Evolutionary conservation across 2,329 filamentous ascomycete species (phyloP), one percentile per base, ranked within the genome.

Genomic region (Colletotrichum spinosum): DNA sequence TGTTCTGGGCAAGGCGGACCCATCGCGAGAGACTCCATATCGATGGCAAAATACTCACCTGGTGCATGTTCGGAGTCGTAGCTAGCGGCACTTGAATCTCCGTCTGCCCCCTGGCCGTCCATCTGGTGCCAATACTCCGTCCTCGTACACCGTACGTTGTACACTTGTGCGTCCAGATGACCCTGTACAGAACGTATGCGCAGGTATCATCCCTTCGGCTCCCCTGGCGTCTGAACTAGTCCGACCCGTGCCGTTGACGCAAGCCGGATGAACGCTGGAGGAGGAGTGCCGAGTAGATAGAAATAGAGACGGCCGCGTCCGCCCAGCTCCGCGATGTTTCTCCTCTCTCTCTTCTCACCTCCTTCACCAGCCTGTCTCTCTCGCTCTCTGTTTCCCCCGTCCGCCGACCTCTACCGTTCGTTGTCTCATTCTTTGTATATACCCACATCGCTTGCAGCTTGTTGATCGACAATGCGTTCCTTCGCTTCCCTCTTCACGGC

Each of bases 401-500:
- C 42, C 15, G 46, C 52, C 41, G 52, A 49, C 59, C 48, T 13
- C 42, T 50, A 55, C 58, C 25, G 44, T 62, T 61, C 52, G 12
- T 57, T 63, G 17, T 17, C 13, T 52, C 15, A 44, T 11, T 51
- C 53, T 52, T 38, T 65, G 46, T 57, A 56, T 15, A 63, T 57
- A 65, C 48, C 33, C 37, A 39, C 25, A 25, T 25, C 25, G 25
- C 25, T 25, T 35, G 6, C 38, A 44, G 25, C 33, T 35, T n/a
- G 35, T 44, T 44, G 25, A 13, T 53, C 52, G 49, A 49, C 10
- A 25, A 65, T 67, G 64, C 49, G 34, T 48, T 65, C 60, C 25
- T 67, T 67, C 37, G 49, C 64, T 55, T 65, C 54, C 13, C 33
- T 67, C 44, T 67, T 67, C 52, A 60, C 56, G 33, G 65, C 54